These are phyloP conservation scores for Hypoxylon cercidicola DNA, from an alignment of 495 filamentous ascomycete species.

Conservation along the genomic window DNA sequence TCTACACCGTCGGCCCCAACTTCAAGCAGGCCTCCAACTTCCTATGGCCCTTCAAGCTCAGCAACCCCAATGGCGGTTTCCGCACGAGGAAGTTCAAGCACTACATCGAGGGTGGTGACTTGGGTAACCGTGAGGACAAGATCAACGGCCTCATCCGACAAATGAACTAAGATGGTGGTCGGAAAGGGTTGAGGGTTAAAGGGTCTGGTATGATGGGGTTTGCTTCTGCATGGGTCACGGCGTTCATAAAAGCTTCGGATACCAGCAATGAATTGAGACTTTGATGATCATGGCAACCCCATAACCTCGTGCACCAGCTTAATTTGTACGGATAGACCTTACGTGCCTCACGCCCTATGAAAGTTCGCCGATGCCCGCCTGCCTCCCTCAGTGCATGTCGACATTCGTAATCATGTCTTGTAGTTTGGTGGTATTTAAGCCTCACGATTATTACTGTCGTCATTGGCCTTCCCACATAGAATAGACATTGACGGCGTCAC, in stretches of 20 bases:
- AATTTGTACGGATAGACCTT: not conserved
- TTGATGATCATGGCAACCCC: conserved; percentile 46
- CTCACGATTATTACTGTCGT: too few relatives aligned
- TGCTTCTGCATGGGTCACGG: conserved; percentile 54
- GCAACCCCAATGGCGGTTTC: conserved; percentile 97
- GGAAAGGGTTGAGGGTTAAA: conserved; percentile 38
- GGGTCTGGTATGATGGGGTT: conserved; percentile 51
- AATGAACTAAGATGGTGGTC: conserved; percentile 84
- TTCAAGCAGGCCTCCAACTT: conserved; percentile 99
- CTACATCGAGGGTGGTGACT: conserved; percentile 98
- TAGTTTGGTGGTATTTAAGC: not conserved
- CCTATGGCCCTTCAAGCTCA: conserved; percentile 99
- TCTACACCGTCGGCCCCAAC: conserved; percentile 97
- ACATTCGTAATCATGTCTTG: not conserved
- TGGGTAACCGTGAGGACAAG: conserved; percentile 98
- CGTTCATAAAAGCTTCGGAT: conserved; percentile 50
- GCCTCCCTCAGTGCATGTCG: not conserved
- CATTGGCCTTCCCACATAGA: too few relatives aligned
- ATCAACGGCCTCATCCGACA: conserved; percentile 96
- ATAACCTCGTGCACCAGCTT: conserved; percentile 3
- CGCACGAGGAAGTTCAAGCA: conserved; percentile 97
- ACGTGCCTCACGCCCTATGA: not conserved
- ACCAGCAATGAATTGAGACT: conserved; percentile 49
- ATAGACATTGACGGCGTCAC: too few relatives aligned
- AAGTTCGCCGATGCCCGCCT: not conserved